Evolutionary conservation across 179 eudicot species (phyloP).

Genomic region (Drosera spatulata): DNA sequence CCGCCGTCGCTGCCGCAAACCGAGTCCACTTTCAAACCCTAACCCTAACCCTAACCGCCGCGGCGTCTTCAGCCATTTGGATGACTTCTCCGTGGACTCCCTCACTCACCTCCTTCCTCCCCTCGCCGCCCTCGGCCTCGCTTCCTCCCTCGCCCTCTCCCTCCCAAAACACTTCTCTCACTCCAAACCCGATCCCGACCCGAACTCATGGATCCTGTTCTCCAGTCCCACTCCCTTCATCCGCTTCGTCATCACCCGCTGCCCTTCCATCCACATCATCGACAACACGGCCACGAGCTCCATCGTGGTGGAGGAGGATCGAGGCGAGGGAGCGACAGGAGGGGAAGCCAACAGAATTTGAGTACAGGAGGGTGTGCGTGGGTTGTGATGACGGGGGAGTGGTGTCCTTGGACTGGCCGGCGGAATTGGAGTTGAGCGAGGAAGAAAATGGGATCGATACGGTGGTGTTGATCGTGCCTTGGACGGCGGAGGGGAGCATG

Average conservation of each 20-base stretch:
- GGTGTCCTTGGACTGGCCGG: slow-evolving; percentile 84
- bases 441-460: slow-evolving; percentile 71
- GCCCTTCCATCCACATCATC: slow-evolving; percentile 35
- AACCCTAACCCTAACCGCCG: too few species aligned
- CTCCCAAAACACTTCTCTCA: slow-evolving; percentile 3
- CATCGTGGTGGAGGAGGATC: slow-evolving; percentile 17
- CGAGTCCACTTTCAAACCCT: too few species aligned
- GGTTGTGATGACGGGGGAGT: slow-evolving; percentile 75
- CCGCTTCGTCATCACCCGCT: slow-evolving; percentile 68
- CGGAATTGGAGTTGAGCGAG: slow-evolving; percentile 54
- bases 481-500: slow-evolving; percentile 66
- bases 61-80: too few species aligned
- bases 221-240: slow-evolving; percentile 89
- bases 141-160: not conserved
- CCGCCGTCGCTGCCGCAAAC: too few species aligned
- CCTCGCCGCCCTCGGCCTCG: too few species aligned
- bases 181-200: slow-evolving; percentile 9
- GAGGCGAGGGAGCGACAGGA: slow-evolving; percentile 10
- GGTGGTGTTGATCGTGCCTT: slow-evolving; percentile 64
- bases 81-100: too few species aligned
- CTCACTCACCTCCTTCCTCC: too few species aligned
- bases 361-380: slow-evolving; percentile 81
- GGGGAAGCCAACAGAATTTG: slow-evolving; percentile 10
- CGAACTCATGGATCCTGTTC: slow-evolving; percentile 62
- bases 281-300: too few species aligned